Evolutionary conservation across 257 asterid species (phyloP), one percentile per base, ranked within the genome.

Genomic region (Handroanthus guayacan): DNA sequence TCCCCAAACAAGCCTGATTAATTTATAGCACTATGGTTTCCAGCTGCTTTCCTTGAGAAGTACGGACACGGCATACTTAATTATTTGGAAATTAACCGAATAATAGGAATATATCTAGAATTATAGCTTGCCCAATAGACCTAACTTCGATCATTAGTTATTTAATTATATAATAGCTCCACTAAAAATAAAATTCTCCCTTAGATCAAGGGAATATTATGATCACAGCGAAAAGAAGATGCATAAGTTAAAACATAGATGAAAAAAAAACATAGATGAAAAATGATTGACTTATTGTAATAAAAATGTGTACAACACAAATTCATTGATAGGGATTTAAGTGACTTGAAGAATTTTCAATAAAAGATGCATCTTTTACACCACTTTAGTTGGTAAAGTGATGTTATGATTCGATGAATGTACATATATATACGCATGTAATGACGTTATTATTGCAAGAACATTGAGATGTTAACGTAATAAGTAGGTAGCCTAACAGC

Each of bases 141-240:
- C 80, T 76, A 76, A 76, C 86, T 61, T 60, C 17, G 41, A 67
- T 57, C 25, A 41, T 71, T 51, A 38, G 11, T 47, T 37, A 50
- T 63, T 25, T 12, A 25, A 25, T 25, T 25, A 25, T 25, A 41
- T 78, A 56, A 62, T 52, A 37, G 25, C 25, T n/a, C 20, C 34
- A 37, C 54, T 31, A 72, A 71, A 67, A 79, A 60, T 65, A 71
- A 67, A 79, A 60, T 65, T 74, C 41, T 57, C 48, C 41, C 41
- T 54, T 71, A 58, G 62, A 72, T 67, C 63, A 61, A 67, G 74
- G 74, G 86, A 79, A 82, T 75, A 75, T 82, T 74, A 84, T 66
- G 75, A 70, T 76, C 68, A 36, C 3, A 0, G 75, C 62, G 44
- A 51, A 66, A 60, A 80, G 38, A 74, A 51, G 78, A 77, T 43